These are phyloP conservation scores for Pseudocercospora cruenta DNA, from an alignment of 2,329 filamentous ascomycete genomes.

Conservation along the genomic window DNA sequence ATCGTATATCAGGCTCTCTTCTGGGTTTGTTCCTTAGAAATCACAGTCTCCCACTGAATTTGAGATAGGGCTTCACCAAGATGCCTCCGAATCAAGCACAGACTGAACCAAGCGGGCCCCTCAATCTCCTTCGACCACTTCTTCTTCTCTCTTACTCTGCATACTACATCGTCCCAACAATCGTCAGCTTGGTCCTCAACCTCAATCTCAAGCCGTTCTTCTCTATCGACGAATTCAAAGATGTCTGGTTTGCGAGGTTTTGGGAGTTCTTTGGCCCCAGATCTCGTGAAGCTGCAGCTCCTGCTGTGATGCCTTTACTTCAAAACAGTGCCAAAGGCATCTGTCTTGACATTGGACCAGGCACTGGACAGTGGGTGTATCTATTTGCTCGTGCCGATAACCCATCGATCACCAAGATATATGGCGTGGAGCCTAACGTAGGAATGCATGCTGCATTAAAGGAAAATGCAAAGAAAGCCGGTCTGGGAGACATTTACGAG, in stretches of 20 bases:
- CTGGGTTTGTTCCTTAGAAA: background rate
- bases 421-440: slow-evolving; percentile 67
- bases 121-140: slow-evolving; percentile 40
- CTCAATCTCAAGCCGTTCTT: slow-evolving; percentile 33
- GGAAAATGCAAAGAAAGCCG: slow-evolving; percentile 54
- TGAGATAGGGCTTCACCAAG: background rate
- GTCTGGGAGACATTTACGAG: slow-evolving; percentile 62
- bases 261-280: slow-evolving; percentile 61
- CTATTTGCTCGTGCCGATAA: slow-evolving; percentile 48
- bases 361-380: slow-evolving; percentile 63
- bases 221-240: slow-evolving; percentile 39
- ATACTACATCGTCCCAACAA: slow-evolving; percentile 56
- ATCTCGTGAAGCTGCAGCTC: slow-evolving; percentile 49
- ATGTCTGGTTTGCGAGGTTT: slow-evolving; percentile 64
- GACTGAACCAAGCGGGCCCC: slow-evolving; percentile 21
- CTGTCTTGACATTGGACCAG: slow-evolving; percentile 66
- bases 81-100: slow-evolving; percentile 19
- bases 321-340: slow-evolving; percentile 54
- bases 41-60: background rate
- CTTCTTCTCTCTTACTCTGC: slow-evolving; percentile 56
- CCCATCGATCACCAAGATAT: slow-evolving; percentile 49
- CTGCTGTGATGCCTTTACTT: slow-evolving; percentile 58
- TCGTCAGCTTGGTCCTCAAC: slow-evolving; percentile 45
- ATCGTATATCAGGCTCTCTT: background rate
- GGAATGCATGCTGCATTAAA: slow-evolving; percentile 56